Evolutionary conservation across 306 rosid genomes (phyloP), one percentile per base, ranked within the genome.

Genomic region (Fragaria vesca): DNA sequence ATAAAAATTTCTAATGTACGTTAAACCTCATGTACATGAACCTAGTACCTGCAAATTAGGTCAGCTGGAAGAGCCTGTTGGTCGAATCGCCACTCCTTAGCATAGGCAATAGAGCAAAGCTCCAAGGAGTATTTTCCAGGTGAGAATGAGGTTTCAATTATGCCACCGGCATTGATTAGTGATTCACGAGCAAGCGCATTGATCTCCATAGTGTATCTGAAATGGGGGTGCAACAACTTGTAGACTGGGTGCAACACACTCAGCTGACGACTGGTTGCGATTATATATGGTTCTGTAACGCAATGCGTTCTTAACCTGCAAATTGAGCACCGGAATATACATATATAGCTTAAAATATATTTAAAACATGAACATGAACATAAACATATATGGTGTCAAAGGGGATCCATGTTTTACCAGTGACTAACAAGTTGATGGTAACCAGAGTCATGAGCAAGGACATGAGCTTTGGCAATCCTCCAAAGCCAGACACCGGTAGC

Each of bases 191-290:
- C 98, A 8, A 92, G 86, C 3, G 92, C 92, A 69, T 95, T 95
- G 71, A 95, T 95, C 80, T 92, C 97, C 95, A 91, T 90, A 2
- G 98, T 95, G 87, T 89, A 92, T 62, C 98, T 80, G 52, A 95
- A 91, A 84, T 95, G 98, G 5, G 98, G 98, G 38, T 83, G 93
- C 42, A 94, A 55, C 8, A 94, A 68, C 80, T 88, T 90, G 47
- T 89, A 89, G 74, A 94, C 89, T 17, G 98, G 98, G 48, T 94
- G 98, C 89, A 92, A 81, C 43, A 42, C 91, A 82, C 98, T 94
- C 1, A 94, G 83, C 72, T 92, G 98, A 20, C 98, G 84, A 65
- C 88, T 82, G 40, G 98, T 52, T 26, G 97, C 98, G 0, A 95
- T 89, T 36, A 95, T 84, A 34, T 95, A 95, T 10, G 98, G 97